Conservation (phyloP, 164 flowering plant genomes). For the Piper longum region DNA sequence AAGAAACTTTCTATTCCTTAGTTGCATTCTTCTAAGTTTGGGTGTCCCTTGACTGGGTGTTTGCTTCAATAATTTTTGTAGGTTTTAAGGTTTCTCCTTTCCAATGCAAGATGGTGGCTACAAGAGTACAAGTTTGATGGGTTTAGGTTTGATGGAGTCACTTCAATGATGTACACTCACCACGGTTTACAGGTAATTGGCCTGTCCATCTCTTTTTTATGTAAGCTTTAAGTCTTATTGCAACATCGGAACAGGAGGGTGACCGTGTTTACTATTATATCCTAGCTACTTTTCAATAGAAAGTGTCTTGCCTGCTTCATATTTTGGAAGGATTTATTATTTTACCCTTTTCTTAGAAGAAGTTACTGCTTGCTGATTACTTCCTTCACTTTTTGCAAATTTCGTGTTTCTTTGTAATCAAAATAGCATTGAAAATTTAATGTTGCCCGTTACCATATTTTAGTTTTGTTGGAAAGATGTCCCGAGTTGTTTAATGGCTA, state of each 20-base stretch:
- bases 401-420: neutral
- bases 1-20: neutral
- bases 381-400: no score
- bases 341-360: neutral
- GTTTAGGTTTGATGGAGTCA: conserved; percentile 98
- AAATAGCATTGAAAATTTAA: no score
- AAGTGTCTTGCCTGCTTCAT: neutral
- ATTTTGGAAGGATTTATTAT: neutral
- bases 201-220: neutral
- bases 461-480: neutral
- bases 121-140: conserved; percentile 97
- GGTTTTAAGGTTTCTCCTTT: conserved; percentile 87
- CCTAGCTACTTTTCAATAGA: neutral
- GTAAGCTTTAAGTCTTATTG: neutral
- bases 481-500: neutral
- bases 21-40: neutral
- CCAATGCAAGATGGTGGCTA: conserved; percentile 99
- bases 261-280: neutral
- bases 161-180: conserved; percentile 99
- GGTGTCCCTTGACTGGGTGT: neutral
- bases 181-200: conserved; percentile 77
- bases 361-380: neutral
- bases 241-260: no score
- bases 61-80: conserved; percentile 13
- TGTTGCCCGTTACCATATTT: neutral